phyloP scores from a whole-genome alignment of 2,329 filamentous ascomycete species.

The Cytospora leucostoma region DNA sequence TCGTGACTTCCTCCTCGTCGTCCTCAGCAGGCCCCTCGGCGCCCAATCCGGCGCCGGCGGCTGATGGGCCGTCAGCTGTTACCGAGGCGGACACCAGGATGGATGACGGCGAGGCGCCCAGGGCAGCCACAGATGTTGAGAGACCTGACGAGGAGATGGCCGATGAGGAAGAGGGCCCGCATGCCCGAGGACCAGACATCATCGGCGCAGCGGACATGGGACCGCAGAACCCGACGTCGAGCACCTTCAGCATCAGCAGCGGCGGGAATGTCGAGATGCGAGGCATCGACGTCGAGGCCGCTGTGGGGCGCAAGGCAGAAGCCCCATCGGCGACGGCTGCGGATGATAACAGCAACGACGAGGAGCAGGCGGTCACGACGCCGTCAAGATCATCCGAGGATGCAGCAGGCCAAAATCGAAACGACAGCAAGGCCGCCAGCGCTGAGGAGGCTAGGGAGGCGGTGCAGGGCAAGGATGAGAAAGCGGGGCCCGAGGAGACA shows the following conservation, averaged over 20 bases:
- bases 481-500: slow-evolving; percentile 12
- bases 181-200: slow-evolving; percentile 80
- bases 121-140: slow-evolving; percentile 31
- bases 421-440: slow-evolving; percentile 6
- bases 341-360: slow-evolving; percentile 27
- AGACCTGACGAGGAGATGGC: slow-evolving; percentile 43
- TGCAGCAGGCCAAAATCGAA: not conserved
- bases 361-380: slow-evolving; percentile 28
- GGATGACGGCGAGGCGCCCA: slow-evolving; percentile 32
- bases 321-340: slow-evolving; percentile 26
- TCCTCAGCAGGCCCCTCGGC: too few species aligned
- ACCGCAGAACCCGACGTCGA: slow-evolving; percentile 57
- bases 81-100: slow-evolving; percentile 27
- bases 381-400: slow-evolving; percentile 5
- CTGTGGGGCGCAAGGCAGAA: slow-evolving; percentile 56
- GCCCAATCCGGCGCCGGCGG: slow-evolving; percentile 20
- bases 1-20: slow-evolving; percentile 30
- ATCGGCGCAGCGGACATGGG: slow-evolving; percentile 88
- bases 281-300: slow-evolving; percentile 61
- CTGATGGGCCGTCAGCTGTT: slow-evolving; percentile 23
- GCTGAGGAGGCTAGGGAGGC: slow-evolving; percentile 32
- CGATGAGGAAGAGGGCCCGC: slow-evolving; percentile 67
- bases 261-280: slow-evolving; percentile 49
- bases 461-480: slow-evolving; percentile 38
- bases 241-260: slow-evolving; percentile 42